phyloP scores from a whole-genome alignment of 805 yeast genomes.

The Sugiyamaella chiloensis region DNA sequence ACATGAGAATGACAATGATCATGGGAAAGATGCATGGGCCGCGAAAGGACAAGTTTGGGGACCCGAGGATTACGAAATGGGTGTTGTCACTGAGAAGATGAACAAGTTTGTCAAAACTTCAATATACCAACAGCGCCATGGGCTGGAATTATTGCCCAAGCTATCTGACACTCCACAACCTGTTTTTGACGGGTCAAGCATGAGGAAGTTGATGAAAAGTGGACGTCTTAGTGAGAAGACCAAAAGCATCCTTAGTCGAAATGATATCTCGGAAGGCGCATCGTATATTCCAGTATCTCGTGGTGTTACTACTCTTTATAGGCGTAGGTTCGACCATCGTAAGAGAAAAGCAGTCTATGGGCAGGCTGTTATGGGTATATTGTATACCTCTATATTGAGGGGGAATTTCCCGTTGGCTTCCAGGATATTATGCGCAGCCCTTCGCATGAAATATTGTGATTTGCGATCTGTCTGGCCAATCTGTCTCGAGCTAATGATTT shows the following conservation, averaged over 20 bases:
- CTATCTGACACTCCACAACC: too few species aligned
- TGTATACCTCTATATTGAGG: background rate
- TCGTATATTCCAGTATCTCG: background rate
- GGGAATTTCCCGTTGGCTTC: background rate
- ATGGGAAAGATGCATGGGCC: too few species aligned
- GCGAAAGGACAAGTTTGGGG: too few species aligned
- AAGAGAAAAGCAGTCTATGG: background rate
- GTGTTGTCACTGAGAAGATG: too few species aligned
- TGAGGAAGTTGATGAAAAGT: background rate
- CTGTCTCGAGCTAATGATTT: conserved; percentile 22
- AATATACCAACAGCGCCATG: too few species aligned
- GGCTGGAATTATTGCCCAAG: too few species aligned
- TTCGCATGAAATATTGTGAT: background rate
- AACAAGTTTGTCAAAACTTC: too few species aligned
- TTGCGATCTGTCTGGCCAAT: conserved; percentile 20
- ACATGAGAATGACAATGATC: too few species aligned
- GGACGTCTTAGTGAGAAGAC: background rate
- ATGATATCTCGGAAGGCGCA: background rate
- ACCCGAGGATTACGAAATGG: too few species aligned
- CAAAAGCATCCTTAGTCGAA: background rate
- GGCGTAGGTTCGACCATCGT: background rate
- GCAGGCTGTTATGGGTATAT: background rate
- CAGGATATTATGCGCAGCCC: background rate
- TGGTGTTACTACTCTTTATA: background rate
- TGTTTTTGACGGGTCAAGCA: too few species aligned